Evolutionary conservation across 2,329 filamentous ascomycete species (phyloP), one percentile per base, ranked within the genome.

Genomic region (Scedosporium boydii): DNA sequence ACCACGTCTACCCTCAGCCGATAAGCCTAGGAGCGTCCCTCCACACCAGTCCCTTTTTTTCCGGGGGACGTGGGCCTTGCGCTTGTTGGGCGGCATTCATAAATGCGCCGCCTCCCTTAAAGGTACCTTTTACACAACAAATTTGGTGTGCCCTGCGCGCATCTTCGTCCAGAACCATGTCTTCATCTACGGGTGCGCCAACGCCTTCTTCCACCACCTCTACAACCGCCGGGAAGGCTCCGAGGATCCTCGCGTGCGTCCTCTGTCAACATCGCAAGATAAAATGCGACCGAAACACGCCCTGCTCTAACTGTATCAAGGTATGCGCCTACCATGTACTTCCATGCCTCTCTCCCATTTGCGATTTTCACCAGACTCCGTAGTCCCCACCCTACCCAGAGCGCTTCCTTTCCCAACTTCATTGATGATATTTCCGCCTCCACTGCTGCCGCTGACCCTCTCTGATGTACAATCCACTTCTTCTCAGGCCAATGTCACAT

Each of bases 261-360:
- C 74, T 85, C 44, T 86, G 83, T 68, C 83, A 86, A 69, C 80
- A 82, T 68, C 79, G 83, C 68, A 86, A 86, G 73, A 85, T 85
- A 72, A 85, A 84, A 70, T 86, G 83, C 71, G 82, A 86, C 67
- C 78, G 83, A 64, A 79, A 78, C 51, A 83, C 80, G 48, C 83
- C 83, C 3, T 86, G 83, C 68, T 80, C 82, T 63, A 85, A 86
- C 67, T 86, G 83, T 66, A 72, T 81, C 69, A 86, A 85, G 78
- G 83, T 85, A 58, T 68, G 71, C 59, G 55, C 14, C 18, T 41
- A n/a, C 29, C 16, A 23, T 48, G 3, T 38, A 41, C 61, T 23
- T 46, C 34, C 21, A 23, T 26, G 34, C 23, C 26, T 10, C 3
- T 14, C 18, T 58, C 7, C 16, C 29, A 27, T 23, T 51, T 26